Percentiles rank a stretch among this genome's conserved stretches.
These are phyloP conservation scores for Agrocybe praecox DNA, from an alignment of 768 basidiomycete genomes.

Conservation along the genomic window DNA sequence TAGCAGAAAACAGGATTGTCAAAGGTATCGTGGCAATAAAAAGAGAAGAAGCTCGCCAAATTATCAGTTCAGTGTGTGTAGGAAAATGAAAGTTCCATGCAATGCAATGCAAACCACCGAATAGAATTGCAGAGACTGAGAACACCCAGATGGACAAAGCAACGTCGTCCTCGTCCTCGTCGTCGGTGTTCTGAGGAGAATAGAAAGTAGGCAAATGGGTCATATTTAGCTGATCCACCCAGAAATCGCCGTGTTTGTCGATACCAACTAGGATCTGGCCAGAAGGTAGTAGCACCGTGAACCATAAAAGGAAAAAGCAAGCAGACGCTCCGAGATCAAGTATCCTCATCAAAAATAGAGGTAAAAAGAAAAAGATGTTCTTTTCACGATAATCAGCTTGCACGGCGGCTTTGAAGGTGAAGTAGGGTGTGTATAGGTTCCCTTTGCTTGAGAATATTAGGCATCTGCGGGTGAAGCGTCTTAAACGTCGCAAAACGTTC, in stretches of 20 bases:
- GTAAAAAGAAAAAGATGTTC: too few relatives aligned
- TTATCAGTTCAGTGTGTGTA: background rate
- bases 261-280: background rate
- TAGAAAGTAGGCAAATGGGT: background rate
- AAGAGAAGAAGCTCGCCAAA: slow-evolving; percentile 1
- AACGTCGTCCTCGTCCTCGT: background rate
- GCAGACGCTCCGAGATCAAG: too few relatives aligned
- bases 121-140: background rate
- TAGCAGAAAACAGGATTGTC: too few relatives aligned
- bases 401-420: too few relatives aligned
- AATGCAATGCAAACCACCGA: slow-evolving; percentile 7
- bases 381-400: too few relatives aligned
- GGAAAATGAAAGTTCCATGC: slow-evolving; percentile 5
- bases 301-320: too few relatives aligned
- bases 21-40: background rate
- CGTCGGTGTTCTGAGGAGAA: background rate
- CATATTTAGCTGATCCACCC: background rate
- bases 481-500: too few relatives aligned
- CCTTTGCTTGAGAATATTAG: too few relatives aligned
- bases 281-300: too few relatives aligned
- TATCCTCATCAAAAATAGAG: too few relatives aligned
- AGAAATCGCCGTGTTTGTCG: background rate
- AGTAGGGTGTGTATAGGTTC: too few relatives aligned
- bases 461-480: too few relatives aligned
- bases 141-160: background rate